Evolutionary conservation across 2,329 filamentous ascomycete species (phyloP).

Genomic region (Paecilomyces formosus): DNA sequence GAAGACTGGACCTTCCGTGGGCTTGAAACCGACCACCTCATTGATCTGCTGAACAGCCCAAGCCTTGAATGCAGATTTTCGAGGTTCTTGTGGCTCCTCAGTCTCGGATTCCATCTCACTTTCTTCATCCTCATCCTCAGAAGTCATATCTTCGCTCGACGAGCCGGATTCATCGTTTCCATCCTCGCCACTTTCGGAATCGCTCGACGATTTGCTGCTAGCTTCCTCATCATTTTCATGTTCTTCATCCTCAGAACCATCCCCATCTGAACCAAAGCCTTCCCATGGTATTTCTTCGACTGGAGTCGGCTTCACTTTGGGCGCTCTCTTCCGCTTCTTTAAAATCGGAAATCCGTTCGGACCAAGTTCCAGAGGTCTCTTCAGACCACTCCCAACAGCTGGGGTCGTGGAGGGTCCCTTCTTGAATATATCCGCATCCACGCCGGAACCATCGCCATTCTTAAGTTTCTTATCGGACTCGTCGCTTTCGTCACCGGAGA

Average conservation of each 20-base stretch:
- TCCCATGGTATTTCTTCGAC: constrained; percentile 37
- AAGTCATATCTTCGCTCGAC: constrained; percentile 22
- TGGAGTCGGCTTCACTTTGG: constrained; percentile 37
- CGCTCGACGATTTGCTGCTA: neutral
- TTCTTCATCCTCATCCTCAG: constrained; percentile 21
- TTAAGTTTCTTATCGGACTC: constrained; percentile 24
- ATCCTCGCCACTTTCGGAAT: constrained; percentile 9
- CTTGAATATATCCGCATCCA: constrained; percentile 46
- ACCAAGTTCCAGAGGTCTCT: constrained; percentile 75
- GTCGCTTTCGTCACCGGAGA: constrained; percentile 26
- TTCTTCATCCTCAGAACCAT: constrained; percentile 10
- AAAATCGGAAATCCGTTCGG: constrained; percentile 74
- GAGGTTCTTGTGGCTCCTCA: constrained; percentile 21
- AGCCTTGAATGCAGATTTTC: constrained; percentile 71
- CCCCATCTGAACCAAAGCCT: constrained; percentile 33
- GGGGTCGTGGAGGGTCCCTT: constrained; percentile 18
- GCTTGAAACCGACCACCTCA: constrained; percentile 64
- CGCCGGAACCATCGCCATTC: constrained; percentile 10
- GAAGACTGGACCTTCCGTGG: constrained; percentile 31
- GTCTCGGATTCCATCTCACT: constrained; percentile 4
- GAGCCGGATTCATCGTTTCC: constrained; percentile 13
- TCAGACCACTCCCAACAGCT: constrained; percentile 64
- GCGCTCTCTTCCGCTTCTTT: constrained; percentile 68
- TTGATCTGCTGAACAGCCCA: constrained; percentile 89
- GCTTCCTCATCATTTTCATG: constrained; percentile 37